Base-by-base conservation (phyloP, 1,284 basidiomycete genomes). In the Trametes hirsuta region DNA sequence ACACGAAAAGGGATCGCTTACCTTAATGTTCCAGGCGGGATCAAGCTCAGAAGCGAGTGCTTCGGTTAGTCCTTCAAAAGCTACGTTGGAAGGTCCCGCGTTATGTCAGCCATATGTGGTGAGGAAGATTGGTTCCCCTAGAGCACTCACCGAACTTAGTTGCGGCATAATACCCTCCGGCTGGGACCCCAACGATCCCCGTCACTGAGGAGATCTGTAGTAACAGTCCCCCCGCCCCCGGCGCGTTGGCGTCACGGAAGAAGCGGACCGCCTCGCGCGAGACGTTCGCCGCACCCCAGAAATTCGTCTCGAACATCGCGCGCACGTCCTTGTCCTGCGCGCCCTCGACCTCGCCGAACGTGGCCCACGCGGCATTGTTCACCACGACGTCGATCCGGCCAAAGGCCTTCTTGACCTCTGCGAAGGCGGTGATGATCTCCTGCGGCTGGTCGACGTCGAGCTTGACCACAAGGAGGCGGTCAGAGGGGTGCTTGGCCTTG, bases 301-400 rank as follows among this genome's bases (percentile, higher is more conserved):
- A 76, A 53, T 76, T 67, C 51, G 66, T 62, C 4, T 77, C 75
- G 52, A 77, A 75, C 51, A 75, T 30, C 2, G 42, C 56, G 1
- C 71, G 66, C 2, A 73, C 75, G 1, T 48, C 59, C 15, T 68
- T 65, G 1, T 75, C 71, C 0, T 73, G 30, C 22, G 36, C 37
- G 40, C 40, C 42, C 24, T 79, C 77, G 22, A 76, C 40, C 40
- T 53, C 42, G 40, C 51, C 51, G 18, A 42, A 18, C 12, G 72
- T 49, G 10, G 47, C 61, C 35, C 52, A 66, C 5, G 68, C 76
- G 2, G 79, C 79, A 47, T 81, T 81, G 66, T 79, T 81, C 60
- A 78, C 71, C 4, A 81, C 74, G 15, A 80, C 72, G 49, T 80
- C 78, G 15, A 80, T 58, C 11, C 76, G 69, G 8, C 77, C 79